Conservation (phyloP, 2,329 filamentous ascomycete species). For the Sporothrix inflata region DNA sequence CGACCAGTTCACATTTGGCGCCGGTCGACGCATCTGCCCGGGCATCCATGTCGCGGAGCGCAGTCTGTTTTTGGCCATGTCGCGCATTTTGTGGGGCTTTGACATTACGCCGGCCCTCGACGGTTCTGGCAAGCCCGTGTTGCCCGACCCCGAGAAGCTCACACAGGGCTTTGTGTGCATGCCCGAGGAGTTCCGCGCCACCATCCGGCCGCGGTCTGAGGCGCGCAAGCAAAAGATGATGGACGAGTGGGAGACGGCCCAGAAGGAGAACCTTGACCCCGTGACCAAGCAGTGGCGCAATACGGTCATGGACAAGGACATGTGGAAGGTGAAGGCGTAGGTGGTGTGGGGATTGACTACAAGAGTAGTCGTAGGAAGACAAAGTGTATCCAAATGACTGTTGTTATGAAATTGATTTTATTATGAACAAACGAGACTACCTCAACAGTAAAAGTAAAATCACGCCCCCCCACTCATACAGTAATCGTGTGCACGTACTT, state of each 20-base stretch:
- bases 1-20: slow-evolving; percentile 3
- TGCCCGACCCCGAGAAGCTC: slow-evolving; percentile 45
- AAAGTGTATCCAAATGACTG: not conserved
- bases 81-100: slow-evolving; percentile 1
- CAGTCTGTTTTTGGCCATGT: slow-evolving; percentile 4
- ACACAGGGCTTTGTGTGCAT: slow-evolving; percentile 50
- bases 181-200: slow-evolving; percentile 45
- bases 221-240: not conserved
- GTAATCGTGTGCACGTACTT: slow-evolving; percentile 47
- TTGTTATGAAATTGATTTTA: not conserved
- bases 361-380: too few relatives aligned
- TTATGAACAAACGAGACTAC: too few relatives aligned
- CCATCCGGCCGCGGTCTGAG: slow-evolving; percentile 43
- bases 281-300: slow-evolving; percentile 12
- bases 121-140: slow-evolving; percentile 39
- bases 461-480: slow-evolving; percentile 31
- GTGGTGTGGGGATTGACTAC: too few relatives aligned
- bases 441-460: too few relatives aligned
- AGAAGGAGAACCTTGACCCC: not conserved
- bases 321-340: slow-evolving; percentile 1
- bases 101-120: not conserved
- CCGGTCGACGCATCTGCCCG: not conserved
- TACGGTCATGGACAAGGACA: not conserved
- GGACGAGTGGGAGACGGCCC: slow-evolving; percentile 1
- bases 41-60: slow-evolving; percentile 33